Evolutionary conservation across 2,329 filamentous ascomycete genomes (phyloP).

Genomic region (Aspergillus ochraceoroseus): DNA sequence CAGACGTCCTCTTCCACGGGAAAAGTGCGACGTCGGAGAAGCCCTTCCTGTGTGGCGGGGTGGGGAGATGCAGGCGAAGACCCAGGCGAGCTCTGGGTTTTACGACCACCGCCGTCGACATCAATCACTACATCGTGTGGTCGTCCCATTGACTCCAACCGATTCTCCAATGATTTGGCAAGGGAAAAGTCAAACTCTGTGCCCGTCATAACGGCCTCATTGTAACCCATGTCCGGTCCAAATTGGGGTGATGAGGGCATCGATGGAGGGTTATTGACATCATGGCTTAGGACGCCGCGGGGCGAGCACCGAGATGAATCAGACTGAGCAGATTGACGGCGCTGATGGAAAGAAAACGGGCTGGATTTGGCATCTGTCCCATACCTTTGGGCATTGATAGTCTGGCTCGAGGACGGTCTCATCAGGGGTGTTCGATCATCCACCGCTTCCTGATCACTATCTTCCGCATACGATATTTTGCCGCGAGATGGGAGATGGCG

Average conservation of each 20-base stretch:
- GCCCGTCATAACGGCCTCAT: constrained; percentile 50
- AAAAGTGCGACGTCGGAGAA: constrained; percentile 53
- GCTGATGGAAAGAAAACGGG: constrained; percentile 25
- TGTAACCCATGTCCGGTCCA: constrained; percentile 50
- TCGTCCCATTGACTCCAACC: constrained; percentile 28
- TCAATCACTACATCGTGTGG: constrained; percentile 44
- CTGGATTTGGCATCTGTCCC: constrained; percentile 30
- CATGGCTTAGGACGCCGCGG: constrained; percentile 37
- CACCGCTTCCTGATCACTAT: constrained; percentile 35
- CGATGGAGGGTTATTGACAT: constrained; percentile 63
- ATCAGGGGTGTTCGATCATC: constrained; percentile 56
- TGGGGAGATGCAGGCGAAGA: constrained; percentile 41
- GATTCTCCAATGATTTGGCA: constrained; percentile 35
- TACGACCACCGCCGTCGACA: constrained; percentile 35
- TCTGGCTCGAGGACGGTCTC: constrained; percentile 27
- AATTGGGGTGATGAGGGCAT: constrained; percentile 55
- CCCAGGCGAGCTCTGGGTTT: constrained; percentile 24
- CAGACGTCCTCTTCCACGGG: constrained; percentile 83
- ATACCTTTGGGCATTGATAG: constrained; percentile 36
- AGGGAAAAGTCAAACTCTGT: constrained; percentile 40
- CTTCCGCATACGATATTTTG: constrained; percentile 22
- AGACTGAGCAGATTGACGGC: constrained; percentile 27
- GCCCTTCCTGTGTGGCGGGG: constrained; percentile 35
- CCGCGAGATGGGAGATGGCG: constrained; percentile 35
- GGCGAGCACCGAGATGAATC: constrained; percentile 30